Base-by-base conservation (phyloP, 2,329 filamentous ascomycete species). In the Cyphellophora attinorum region DNA sequence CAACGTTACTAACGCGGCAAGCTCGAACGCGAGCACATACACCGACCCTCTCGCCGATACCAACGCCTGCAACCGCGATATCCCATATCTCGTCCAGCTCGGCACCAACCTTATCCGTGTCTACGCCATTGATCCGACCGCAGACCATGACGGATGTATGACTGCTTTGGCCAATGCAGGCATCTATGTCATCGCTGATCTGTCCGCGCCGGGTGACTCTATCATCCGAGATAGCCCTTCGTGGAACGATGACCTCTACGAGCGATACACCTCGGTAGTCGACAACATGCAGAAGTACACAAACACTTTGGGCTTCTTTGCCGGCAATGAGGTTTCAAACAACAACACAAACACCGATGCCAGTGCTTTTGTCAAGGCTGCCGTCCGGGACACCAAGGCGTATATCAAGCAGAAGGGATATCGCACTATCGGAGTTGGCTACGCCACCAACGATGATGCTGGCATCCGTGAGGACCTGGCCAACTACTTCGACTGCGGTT, bases 231-330 rank as follows among this genome's bases (percentile, higher is more conserved):
- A 84, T 55, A 61, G 71, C 47, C 81, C 89, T 12, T 53, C 68
- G 42, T 98, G 91, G 91, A 78, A 85, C 57, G 72, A 78, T 34
- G 72, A 73, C 10, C 72, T 95, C 31, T 93, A 79, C 65, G 57
- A 69, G 21, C 84, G 85, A 45, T 98, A 96, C 71, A 83, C 79
- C 38, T 64, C 65, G 19, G 91, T 98, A 41, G 67, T 98, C 40
- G 88, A 96, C 56, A 70, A 74, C 44, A 68, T 98, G 52, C 69
- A 73, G 50, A 70, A 83, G 57, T 96, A 93, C 72, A 72, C 75
- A 61, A 98, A 98, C 65, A 79, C 85, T 33, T 78, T 98, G 45
- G 91, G 91, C 52, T 98, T 96, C 79, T 96, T 98, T 60, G 89
- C 88, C 49, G 91, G 91, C 58, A 98, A 98, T 65, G 91, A 98